phyloP scores from a whole-genome alignment of 148 eudicot species.

The Rhododendron williamsianum region DNA sequence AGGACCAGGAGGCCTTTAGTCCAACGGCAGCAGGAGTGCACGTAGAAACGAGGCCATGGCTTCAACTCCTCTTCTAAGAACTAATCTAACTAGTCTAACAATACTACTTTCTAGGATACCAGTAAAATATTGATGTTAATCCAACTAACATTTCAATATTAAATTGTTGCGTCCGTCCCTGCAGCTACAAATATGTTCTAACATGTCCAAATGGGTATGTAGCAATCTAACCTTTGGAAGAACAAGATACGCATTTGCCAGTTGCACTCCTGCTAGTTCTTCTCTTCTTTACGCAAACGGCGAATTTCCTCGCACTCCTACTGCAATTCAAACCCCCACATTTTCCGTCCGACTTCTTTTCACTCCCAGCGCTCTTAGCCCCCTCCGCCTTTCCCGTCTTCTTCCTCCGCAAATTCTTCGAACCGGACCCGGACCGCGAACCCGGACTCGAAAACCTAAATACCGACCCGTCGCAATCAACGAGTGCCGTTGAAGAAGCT shows the following conservation, averaged over 20 bases:
- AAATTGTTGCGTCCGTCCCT: no score
- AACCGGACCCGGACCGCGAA: constrained; percentile 11
- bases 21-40: not conserved
- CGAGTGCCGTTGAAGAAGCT: not conserved
- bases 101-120: not conserved
- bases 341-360: constrained; percentile 21
- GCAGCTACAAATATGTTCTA: not conserved
- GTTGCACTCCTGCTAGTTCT: constrained; percentile 30
- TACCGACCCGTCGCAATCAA: constrained; percentile 14
- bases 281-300: constrained; percentile 61
- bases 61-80: not conserved
- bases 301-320: constrained; percentile 34
- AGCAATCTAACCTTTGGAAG: constrained; percentile 48
- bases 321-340: constrained; percentile 25
- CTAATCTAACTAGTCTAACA: not conserved
- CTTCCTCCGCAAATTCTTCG: constrained; percentile 29
- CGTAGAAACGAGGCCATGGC: not conserved
- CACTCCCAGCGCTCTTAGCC: constrained; percentile 7
- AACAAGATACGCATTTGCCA: constrained; percentile 43
- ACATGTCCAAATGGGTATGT: not conserved
- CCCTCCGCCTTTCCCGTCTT: not conserved
- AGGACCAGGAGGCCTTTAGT: not conserved
- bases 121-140: no score
- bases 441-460: constrained; percentile 60
- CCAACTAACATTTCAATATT: no score